These are phyloP conservation scores for Osmozyma mogii DNA, from an alignment of 805 yeast species.

Conservation along the genomic window DNA sequence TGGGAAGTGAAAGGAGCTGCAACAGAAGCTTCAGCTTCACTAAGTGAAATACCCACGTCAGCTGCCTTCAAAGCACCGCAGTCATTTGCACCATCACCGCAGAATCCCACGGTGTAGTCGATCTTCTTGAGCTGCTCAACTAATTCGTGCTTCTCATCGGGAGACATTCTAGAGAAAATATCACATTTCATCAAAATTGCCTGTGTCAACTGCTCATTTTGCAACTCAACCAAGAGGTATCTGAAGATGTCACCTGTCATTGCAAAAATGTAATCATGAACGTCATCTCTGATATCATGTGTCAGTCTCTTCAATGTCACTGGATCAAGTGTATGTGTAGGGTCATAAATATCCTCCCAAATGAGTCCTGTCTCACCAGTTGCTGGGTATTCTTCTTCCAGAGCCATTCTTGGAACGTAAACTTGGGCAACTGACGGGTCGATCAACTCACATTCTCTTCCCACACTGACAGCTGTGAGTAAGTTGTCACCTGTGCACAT, in stretches of 20 bases:
- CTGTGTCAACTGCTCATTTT: conserved; percentile 34
- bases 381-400: conserved; percentile 15
- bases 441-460: conserved; percentile 70
- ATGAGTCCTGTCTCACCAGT: conserved; percentile 32
- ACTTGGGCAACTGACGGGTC: conserved; percentile 25
- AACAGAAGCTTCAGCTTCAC: conserved; percentile 97
- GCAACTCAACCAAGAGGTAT: conserved; percentile 53
- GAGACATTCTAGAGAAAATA: conserved; percentile 95
- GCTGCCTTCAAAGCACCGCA: conserved; percentile 98
- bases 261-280: conserved; percentile 56
- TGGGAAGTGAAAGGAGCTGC: conserved; percentile 98
- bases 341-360: conserved; percentile 67
- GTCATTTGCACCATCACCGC: conserved; percentile 99
- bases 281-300: conserved; percentile 15
- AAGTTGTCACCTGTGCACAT: conserved; percentile 99
- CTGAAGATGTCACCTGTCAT: conserved; percentile 91
- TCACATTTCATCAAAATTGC: conserved; percentile 62
- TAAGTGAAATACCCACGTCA: conserved; percentile 89
- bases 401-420: conserved; percentile 52
- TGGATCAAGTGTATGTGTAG: conserved; percentile 51
- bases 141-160: conserved; percentile 95
- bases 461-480: conserved; percentile 90
- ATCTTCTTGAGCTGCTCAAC: conserved; percentile 78
- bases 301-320: conserved; percentile 46
- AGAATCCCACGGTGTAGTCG: conserved; percentile 92